Evolutionary conservation across 192 early-diverging fungal species (phyloP).

Genomic region (Martensiomyces pterosporus): DNA sequence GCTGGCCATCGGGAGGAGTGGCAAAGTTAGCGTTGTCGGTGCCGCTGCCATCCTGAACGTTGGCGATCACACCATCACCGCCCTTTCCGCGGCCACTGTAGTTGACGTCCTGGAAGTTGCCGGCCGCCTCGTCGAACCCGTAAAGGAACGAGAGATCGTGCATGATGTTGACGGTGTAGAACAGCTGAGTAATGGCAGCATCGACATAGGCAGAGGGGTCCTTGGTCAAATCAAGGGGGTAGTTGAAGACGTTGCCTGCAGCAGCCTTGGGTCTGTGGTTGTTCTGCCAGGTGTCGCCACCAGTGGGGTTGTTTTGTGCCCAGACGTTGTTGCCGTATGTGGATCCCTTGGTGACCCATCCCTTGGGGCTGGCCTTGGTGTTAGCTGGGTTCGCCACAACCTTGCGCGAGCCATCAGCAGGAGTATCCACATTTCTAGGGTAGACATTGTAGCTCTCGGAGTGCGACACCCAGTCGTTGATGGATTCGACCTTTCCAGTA

Average conservation of each 20-base stretch:
- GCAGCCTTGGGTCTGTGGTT: conserved; percentile 79
- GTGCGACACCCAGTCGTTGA: conserved; percentile 60
- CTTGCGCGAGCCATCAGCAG: conserved; percentile 61
- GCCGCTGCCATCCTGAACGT: conserved; percentile 89
- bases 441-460: conserved; percentile 75
- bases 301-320: conserved; percentile 84
- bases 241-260: conserved; percentile 58
- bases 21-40: conserved; percentile 95
- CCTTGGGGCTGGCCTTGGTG: conserved; percentile 62
- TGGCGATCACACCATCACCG: conserved; percentile 84
- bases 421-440: conserved; percentile 76
- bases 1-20: conserved; percentile 90
- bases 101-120: conserved; percentile 95
- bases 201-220: conserved; percentile 72
- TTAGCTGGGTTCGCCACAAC: conserved; percentile 58
- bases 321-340: conserved; percentile 88
- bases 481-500: conserved; percentile 34
- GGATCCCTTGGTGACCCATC: conserved; percentile 74
- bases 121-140: conserved; percentile 88
- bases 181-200: conserved; percentile 81
- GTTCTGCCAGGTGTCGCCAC: conserved; percentile 71
- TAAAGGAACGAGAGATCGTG: conserved; percentile 88
- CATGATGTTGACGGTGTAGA: conserved; percentile 88
- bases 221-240: conserved; percentile 60
- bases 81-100: conserved; percentile 67